phyloP scores from a whole-genome alignment of 176 grass and related monocot species.

The Phoenix dactylifera region DNA sequence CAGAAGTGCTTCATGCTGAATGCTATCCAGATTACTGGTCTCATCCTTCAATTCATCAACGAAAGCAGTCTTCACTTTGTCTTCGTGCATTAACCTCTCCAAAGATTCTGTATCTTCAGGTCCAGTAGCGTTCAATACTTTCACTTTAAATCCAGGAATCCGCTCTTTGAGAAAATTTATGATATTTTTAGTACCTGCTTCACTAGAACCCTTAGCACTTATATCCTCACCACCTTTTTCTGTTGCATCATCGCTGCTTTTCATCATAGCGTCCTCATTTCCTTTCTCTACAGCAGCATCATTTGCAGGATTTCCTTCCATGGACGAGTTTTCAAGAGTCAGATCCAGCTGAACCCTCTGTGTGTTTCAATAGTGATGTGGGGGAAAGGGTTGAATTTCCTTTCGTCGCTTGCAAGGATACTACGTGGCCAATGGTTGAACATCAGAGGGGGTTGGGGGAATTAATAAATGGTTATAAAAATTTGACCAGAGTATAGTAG shows the following conservation, averaged over 20 bases:
- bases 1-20: conserved; percentile 38
- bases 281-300: conserved; percentile 23
- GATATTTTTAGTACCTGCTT: conserved; percentile 51
- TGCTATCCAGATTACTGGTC: conserved; percentile 25
- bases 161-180: conserved; percentile 67
- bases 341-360: conserved; percentile 30
- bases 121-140: conserved; percentile 42
- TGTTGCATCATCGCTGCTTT: conserved; percentile 25
- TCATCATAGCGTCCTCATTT: conserved; percentile 15
- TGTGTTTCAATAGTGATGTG: conserved; percentile 15
- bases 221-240: conserved; percentile 28
- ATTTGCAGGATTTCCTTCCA: conserved; percentile 19
- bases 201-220: conserved; percentile 38
- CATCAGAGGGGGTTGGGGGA: conserved; percentile 1
- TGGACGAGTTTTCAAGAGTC: conserved; percentile 24
- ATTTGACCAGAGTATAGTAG: too few species aligned
- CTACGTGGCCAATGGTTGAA: conserved; percentile 69
- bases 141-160: conserved; percentile 76
- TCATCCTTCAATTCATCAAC: conserved; percentile 36
- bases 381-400: conserved; percentile 33
- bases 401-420: conserved; percentile 57
- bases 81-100: conserved; percentile 48
- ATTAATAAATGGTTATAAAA: background rate
- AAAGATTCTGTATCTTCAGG: conserved; percentile 32
- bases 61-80: conserved; percentile 40